Evolutionary conservation across 331 rosid species (phyloP), one percentile per base, ranked within the genome.

Genomic region (Quercus tomentella): DNA sequence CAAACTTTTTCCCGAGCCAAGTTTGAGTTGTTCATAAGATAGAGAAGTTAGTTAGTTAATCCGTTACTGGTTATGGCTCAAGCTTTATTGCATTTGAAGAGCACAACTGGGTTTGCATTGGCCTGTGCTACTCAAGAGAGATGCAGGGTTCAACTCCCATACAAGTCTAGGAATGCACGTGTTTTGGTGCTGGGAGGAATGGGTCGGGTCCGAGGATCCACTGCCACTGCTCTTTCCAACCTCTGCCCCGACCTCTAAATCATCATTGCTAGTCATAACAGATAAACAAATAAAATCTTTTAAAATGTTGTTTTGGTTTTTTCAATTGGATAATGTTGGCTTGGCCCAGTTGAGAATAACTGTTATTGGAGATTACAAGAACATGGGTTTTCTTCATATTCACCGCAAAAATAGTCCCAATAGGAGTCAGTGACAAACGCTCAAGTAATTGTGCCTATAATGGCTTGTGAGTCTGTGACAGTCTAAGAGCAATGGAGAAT

Each of bases 261-360:
- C 56, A 72, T 82, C 76, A 81, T 94, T 51, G 97, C 89, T 54
- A 96, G 98, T 52, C 88, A 96, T 30, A 92, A 91, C 86, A 91
- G 94, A 94, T 90, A 26, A 72, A 52, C 70, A 31, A 8, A 62
- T 7, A 7, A 41, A 2, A 7, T 41, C 9, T 30, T 28, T 28
- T 28, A 3, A 28, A 28, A 8, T 41, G 12, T 41, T 41, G 45
- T 41, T 41, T 8, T 41, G 45, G 45, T 41, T 8, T 41, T 41
- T 41, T 41, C 12, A 0, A 8, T 41, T 41, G 45, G 45, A 41
- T 8, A 37, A 41, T 41, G 45, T 41, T 41, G 45, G 45, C 45
- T 2, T 41, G 45, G 12, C 12, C 45, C 11, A 37, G 3, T 41
- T 41, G 3, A 49, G 14, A 20, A 30, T 21, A 20, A 11, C 10